A percentile compares a stretch with the other conserved stretches of the same genome.
These are phyloP conservation scores for Coprinellus micaceus DNA, from an alignment of 768 basidiomycete genomes.

Conservation along the genomic window DNA sequence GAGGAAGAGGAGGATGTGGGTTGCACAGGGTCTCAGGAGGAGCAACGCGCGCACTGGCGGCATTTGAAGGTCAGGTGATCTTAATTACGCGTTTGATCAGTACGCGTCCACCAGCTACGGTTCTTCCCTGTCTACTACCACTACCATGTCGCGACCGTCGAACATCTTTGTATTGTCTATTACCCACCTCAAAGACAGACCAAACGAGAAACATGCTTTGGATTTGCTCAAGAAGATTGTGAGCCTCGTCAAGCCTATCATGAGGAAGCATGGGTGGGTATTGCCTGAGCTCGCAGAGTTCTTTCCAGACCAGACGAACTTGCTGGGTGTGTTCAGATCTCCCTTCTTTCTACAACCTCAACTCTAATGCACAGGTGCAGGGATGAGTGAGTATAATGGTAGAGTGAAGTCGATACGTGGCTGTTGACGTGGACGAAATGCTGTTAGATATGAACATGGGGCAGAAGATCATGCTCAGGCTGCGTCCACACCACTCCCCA, in stretches of 20 bases:
- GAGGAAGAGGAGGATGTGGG: slow-evolving; percentile 36
- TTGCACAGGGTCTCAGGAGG: slow-evolving; percentile 34
- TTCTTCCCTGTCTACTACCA: slow-evolving; percentile 6
- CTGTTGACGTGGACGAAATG: slow-evolving; percentile 4
- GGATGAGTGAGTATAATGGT: slow-evolving; percentile 29
- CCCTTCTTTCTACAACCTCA: slow-evolving; percentile 6
- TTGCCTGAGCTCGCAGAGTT: slow-evolving; percentile 83
- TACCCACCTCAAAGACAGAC: slow-evolving; percentile 66
- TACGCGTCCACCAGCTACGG: slow-evolving; percentile 12
- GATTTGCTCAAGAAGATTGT: slow-evolving; percentile 65
- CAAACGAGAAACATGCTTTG: slow-evolving; percentile 65
- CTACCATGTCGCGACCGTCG: slow-evolving; percentile 35
- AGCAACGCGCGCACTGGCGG: slow-evolving; percentile 33
- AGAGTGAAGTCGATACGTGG: background rate
- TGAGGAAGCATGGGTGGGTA: slow-evolving; percentile 81
- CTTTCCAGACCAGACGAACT: slow-evolving; percentile 68
- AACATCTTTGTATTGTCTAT: slow-evolving; percentile 62
- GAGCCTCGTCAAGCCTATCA: slow-evolving; percentile 88
- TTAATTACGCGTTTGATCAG: slow-evolving; percentile 14
- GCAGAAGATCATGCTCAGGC: slow-evolving; percentile 75
- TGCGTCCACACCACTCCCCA: slow-evolving; percentile 66
- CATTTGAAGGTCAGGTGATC: slow-evolving; percentile 6
- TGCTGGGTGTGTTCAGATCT: slow-evolving; percentile 56
- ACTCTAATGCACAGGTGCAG: slow-evolving; percentile 18
- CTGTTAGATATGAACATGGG: slow-evolving; percentile 71